Base-by-base conservation (phyloP, 2,329 filamentous ascomycete species). In the Sarocladium strictum region DNA sequence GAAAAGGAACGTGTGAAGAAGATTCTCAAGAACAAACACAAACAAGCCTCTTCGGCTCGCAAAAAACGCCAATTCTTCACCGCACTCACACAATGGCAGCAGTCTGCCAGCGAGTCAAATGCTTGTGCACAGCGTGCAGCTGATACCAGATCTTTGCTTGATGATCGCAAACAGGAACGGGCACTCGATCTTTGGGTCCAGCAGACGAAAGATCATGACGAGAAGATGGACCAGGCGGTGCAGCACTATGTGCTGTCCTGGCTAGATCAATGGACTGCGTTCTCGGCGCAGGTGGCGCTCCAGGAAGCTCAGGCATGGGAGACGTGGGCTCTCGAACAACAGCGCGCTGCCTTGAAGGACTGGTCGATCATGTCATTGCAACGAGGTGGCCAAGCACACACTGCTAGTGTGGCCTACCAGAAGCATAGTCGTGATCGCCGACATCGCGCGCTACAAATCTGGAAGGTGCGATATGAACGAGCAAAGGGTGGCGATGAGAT, bases 301-400 rank as follows among this genome's bases (percentile, higher is more conserved):
- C 62, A 55, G 49, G 58, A 65, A 6, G 56, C 60, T 17, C 57
- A 64, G 26, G 64, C 67, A 29, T 65, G 63, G 63, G 61, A 65
- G n/a, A 32, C 64, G n/a, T 70, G 67, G 67, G 60, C 64, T 43
- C 37, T 56, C 12, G 64, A 63, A 51, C 64, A 64, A 52, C 67
- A 70, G 54, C 66, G 63, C 7, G 64, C 68, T 19, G 64, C 58
- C 51, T 53, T 72, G 19, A 72, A 71, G 53, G 56, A 57, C 9
- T 72, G 70, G 70, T 69, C 69, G 1, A 72, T 69, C 41, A 65
- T 67, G 17, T 63, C 68, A 11, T 52, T 72, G 26, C 70, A 71
- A 51, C 65, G 64, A 43, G 64, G 65, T 47, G 69, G 70, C 1
- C 68, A 71, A 51, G 69, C 64, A 10, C 70, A 72, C 53, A 72